Evolutionary conservation across 345 rosid genomes (phyloP).

Genomic region (Gossypium rotundifolium): DNA sequence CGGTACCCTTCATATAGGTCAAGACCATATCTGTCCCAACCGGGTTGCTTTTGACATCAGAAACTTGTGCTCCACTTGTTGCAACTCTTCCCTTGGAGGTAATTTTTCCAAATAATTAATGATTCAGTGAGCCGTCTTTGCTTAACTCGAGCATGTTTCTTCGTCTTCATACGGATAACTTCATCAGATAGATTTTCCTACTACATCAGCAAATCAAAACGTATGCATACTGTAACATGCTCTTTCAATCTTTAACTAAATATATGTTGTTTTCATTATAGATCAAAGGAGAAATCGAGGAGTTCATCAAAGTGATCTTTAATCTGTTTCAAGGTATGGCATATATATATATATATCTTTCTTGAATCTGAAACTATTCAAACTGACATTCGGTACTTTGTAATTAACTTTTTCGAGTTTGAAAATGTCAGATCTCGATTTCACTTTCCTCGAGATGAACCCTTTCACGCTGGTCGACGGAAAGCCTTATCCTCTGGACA

Average conservation of each 20-base stretch:
- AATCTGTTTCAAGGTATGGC: constrained; percentile 71
- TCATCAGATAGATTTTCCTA: background rate
- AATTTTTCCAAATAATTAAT: constrained; percentile 18
- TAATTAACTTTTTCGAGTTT: constrained; percentile 12
- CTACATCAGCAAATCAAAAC: background rate
- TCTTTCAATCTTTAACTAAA: constrained; percentile 4
- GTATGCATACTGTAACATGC: background rate
- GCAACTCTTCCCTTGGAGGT: constrained; percentile 97
- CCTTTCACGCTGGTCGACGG: constrained; percentile 88
- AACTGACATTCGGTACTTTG: constrained; percentile 1
- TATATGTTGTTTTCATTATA: constrained; percentile 19
- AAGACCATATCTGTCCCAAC: constrained; percentile 79
- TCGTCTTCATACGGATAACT: background rate
- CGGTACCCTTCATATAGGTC: constrained; percentile 43
- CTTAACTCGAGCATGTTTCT: background rate
- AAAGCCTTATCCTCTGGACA: constrained; percentile 95
- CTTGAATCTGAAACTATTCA: background rate
- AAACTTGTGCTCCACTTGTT: constrained; percentile 77
- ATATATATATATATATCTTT: background rate
- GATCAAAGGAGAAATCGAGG: constrained; percentile 64
- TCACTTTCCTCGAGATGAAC: constrained; percentile 98
- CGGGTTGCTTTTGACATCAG: constrained; percentile 53
- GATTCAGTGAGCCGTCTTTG: background rate
- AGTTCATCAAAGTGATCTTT: constrained; percentile 62
- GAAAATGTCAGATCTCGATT: constrained; percentile 66